phyloP scores from a whole-genome alignment of 805 yeast genomes.

The Candida nonsorbophila region DNA sequence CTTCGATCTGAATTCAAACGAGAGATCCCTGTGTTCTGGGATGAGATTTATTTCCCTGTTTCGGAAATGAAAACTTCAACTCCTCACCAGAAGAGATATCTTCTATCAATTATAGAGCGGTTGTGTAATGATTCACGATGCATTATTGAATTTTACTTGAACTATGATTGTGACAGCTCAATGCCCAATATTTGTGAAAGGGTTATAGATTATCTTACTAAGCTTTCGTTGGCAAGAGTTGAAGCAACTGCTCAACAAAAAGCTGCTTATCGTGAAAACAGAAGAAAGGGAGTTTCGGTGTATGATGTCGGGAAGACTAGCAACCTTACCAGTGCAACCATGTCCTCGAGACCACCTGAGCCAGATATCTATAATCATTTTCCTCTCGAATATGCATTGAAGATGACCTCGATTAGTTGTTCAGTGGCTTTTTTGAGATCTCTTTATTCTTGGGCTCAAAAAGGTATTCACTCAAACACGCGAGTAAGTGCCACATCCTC shows the following conservation, averaged over 20 bases:
- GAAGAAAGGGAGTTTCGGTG: constrained; percentile 56
- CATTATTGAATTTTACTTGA: constrained; percentile 85
- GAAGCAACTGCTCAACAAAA: constrained; percentile 69
- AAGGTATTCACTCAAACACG: constrained; percentile 24
- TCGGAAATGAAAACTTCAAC: constrained; percentile 89
- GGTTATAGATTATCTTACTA: constrained; percentile 72
- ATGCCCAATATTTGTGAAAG: constrained; percentile 84
- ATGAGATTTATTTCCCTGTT: constrained; percentile 90
- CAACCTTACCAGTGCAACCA: constrained; percentile 62
- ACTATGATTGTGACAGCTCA: constrained; percentile 86
- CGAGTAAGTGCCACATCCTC: neutral
- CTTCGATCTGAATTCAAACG: constrained; percentile 83
- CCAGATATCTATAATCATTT: constrained; percentile 49
- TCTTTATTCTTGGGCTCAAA: constrained; percentile 81
- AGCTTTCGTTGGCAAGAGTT: constrained; percentile 62
- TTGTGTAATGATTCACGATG: constrained; percentile 86
- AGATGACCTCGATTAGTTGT: constrained; percentile 74
- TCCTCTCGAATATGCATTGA: constrained; percentile 80
- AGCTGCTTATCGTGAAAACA: constrained; percentile 36
- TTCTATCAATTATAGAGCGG: constrained; percentile 74
- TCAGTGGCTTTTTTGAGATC: constrained; percentile 80
- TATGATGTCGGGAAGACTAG: constrained; percentile 74
- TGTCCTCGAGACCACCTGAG: constrained; percentile 51
- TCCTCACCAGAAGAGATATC: constrained; percentile 85
- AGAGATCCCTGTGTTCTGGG: constrained; percentile 90